Evolutionary conservation across 305 asterid species (phyloP), one percentile per base, ranked within the genome.

Genomic region (Plantago coronopus): DNA sequence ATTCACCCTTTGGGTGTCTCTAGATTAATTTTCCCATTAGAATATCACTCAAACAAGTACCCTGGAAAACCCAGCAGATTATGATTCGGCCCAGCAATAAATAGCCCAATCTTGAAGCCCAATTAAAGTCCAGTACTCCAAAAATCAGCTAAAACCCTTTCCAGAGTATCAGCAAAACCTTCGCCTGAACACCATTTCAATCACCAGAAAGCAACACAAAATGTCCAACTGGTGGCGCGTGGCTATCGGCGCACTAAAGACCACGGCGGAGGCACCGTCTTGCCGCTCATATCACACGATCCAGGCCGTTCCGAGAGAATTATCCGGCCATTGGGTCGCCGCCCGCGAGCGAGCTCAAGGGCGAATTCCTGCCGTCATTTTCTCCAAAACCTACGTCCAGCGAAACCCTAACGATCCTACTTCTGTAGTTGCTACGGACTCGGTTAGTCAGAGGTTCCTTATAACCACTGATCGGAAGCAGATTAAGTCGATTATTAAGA

Each of bases 141-240:
- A n/a, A n/a, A n/a, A n/a, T n/a, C n/a, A n/a, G 7, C 51, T 20
- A 7, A n/a, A 46, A n/a, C 19, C 51, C 49, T 9, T 17, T 45
- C n/a, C 6, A 2, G 4, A 2, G 31, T 2, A 27, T 27, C 31
- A 27, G 31, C 31, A 27, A 27, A 27, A 27, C 49, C 17, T 7
- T 45, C 17, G 4, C n/a, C 2, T 3, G 1, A 4, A 4, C 5
- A 18, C 48, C 34, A 31, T 40, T n/a, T n/a, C n/a, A n/a, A n/a
- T n/a, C n/a, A n/a, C n/a, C n/a, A n/a, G n/a, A n/a, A n/a, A n/a
- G n/a, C n/a, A n/a, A n/a, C n/a, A n/a, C n/a, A n/a, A n/a, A 63
- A 84, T 89, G 97, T 69, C 89, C 27, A 84, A 65, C 73, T 82
- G 89, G 94, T 86, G 94, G 95, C 94, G 95, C 60, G 72, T 77